Conservation (phyloP, 352 stramenopile species). For the Globisporangium perplexum region DNA sequence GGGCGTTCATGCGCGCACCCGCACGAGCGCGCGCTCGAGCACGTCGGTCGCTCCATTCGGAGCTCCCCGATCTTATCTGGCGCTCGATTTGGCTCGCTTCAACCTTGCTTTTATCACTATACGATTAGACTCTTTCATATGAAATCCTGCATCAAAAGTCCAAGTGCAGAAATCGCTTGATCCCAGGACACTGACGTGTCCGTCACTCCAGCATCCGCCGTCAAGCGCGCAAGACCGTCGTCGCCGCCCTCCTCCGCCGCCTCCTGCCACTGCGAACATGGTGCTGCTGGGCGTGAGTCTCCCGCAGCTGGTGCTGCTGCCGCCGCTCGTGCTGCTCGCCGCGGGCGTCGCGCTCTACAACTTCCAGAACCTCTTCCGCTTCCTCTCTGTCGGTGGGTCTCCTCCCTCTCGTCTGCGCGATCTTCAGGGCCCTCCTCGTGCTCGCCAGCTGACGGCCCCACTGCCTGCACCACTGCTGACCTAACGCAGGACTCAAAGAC, state of each 20-base stretch:
- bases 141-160: no score
- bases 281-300: conserved; percentile 46
- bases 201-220: neutral
- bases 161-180: neutral
- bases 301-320: conserved; percentile 63
- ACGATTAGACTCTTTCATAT: no score
- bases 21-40: neutral
- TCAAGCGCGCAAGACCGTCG: neutral
- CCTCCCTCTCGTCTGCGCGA: neutral
- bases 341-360: conserved; percentile 68
- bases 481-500: conserved; percentile 36
- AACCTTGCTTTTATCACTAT: neutral
- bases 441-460: no score
- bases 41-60: no score
- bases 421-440: neutral
- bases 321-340: conserved; percentile 59
- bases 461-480: conserved; percentile 5
- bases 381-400: conserved; percentile 51
- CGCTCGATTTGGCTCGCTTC: conserved; percentile 1
- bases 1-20: no score
- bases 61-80: neutral
- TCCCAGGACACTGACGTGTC: neutral
- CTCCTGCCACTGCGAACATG: neutral
- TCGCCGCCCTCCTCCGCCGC: neutral
- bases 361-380: conserved; percentile 73